A percentile compares a stretch with the other conserved stretches of the same genome.
phyloP scores from a whole-genome alignment of 2,329 filamentous ascomycete species.

The Corniculantispora saksenae region DNA sequence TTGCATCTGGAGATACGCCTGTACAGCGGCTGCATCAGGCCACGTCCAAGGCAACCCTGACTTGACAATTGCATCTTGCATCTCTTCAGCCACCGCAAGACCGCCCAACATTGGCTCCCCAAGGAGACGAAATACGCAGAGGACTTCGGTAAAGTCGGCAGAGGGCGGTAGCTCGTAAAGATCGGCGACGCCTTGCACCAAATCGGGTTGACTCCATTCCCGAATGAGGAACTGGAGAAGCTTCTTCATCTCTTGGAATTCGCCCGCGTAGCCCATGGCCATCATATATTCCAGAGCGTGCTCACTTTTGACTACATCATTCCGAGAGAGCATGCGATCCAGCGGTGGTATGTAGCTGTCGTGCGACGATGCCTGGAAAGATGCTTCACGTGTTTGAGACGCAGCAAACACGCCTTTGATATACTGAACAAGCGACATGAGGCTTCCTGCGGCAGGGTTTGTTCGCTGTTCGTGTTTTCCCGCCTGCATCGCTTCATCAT shows the following conservation, averaged over 20 bases:
- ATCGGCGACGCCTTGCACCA: conserved; percentile 38
- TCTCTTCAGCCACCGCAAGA: conserved; percentile 27
- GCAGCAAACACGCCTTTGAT: conserved; percentile 12
- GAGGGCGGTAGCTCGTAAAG: conserved; percentile 35
- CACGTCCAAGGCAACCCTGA: conserved; percentile 35
- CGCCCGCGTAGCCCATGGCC: conserved; percentile 60
- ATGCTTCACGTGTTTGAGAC: not conserved
- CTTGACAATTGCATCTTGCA: conserved; percentile 32
- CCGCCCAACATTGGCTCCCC: conserved; percentile 21
- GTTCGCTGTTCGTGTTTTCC: not conserved
- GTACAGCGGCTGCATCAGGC: conserved; percentile 41
- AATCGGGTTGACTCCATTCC: conserved; percentile 41
- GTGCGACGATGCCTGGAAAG: conserved; percentile 22
- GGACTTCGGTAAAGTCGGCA: conserved; percentile 37
- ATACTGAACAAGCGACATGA: not conserved
- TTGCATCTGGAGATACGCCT: conserved; percentile 33
- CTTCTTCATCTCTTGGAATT: conserved; percentile 58
- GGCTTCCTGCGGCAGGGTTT: not conserved
- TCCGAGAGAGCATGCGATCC: conserved; percentile 35
- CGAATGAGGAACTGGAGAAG: conserved; percentile 60
- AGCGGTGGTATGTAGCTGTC: conserved; percentile 30
- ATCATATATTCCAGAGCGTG: conserved; percentile 60
- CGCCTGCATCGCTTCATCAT: not conserved
- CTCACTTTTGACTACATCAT: conserved; percentile 39
- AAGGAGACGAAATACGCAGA: conserved; percentile 51